These are phyloP conservation scores for Blastobotrys serpentis DNA, from an alignment of 1,139 yeast genomes.

Conservation along the genomic window DNA sequence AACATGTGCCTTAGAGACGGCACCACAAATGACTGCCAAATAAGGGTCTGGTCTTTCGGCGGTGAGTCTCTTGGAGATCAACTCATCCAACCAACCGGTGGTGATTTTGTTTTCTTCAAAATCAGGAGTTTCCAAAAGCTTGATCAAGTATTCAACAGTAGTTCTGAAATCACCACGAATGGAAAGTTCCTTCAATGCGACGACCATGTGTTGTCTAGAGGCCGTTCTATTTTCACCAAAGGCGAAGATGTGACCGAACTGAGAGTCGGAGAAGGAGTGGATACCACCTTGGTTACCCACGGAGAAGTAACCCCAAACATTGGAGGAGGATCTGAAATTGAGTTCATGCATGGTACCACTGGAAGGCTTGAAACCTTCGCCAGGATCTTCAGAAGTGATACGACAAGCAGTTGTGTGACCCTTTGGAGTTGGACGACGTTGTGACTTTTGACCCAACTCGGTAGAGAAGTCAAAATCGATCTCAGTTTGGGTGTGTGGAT, in stretches of 20 bases:
- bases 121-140: conserved; percentile 91
- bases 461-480: conserved; percentile 87
- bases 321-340: conserved; percentile 93
- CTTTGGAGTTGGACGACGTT: conserved; percentile 90
- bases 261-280: conserved; percentile 96
- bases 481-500: conserved; percentile 86
- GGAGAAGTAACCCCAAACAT: conserved; percentile 99
- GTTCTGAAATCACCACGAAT: conserved; percentile 98
- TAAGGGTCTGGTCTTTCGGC: conserved; percentile 94
- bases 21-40: conserved; percentile 94
- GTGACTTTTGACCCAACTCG: conserved; percentile 68
- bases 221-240: conserved; percentile 98
- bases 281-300: conserved; percentile 96
- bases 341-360: conserved; percentile 95
- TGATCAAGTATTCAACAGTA: conserved; percentile 93
- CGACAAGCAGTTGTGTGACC: conserved; percentile 99
- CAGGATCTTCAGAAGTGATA: conserved; percentile 98
- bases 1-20: conserved; percentile 88
- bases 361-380: conserved; percentile 98
- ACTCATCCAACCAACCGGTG: conserved; percentile 98
- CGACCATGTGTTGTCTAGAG: conserved; percentile 98
- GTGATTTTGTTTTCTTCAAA: conserved; percentile 95
- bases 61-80: conserved; percentile 86
- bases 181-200: conserved; percentile 91
- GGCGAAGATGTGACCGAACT: conserved; percentile 97